Conservation (phyloP, 2,329 filamentous ascomycete genomes). For the Ceratocystis eucalypticola region DNA sequence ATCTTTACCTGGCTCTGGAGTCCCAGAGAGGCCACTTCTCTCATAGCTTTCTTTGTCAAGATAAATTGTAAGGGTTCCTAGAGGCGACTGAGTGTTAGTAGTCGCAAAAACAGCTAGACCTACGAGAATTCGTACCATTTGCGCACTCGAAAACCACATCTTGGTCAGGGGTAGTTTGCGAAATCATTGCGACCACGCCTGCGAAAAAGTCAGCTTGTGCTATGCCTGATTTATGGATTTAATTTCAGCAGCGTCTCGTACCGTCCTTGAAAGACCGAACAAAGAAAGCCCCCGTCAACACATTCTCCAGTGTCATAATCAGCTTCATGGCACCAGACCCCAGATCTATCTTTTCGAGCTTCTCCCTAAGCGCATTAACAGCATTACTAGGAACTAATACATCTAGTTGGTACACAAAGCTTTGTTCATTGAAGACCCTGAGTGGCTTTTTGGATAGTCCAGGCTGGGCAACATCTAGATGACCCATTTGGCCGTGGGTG, state of each 20-base stretch:
- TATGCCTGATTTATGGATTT: neutral
- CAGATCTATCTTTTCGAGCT: constrained; percentile 25
- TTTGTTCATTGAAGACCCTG: constrained; percentile 54
- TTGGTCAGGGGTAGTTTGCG: constrained; percentile 55
- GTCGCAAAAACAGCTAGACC: neutral
- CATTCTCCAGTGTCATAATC: constrained; percentile 55
- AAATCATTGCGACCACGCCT: constrained; percentile 76
- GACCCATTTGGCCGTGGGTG: constrained; percentile 52
- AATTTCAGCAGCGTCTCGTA: constrained; percentile 26
- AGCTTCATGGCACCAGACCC: constrained; percentile 50
- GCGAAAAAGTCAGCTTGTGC: neutral
- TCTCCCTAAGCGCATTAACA: constrained; percentile 40
- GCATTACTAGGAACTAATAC: constrained; percentile 56
- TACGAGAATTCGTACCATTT: constrained; percentile 40
- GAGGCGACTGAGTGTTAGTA: neutral
- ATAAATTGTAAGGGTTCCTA: constrained; percentile 60
- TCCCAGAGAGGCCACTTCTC: constrained; percentile 64
- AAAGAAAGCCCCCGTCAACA: constrained; percentile 66
- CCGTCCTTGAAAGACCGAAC: constrained; percentile 72
- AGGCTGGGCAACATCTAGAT: constrained; percentile 56
- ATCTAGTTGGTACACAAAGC: constrained; percentile 58
- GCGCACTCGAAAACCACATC: constrained; percentile 60
- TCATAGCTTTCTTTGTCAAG: constrained; percentile 75
- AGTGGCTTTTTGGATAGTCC: constrained; percentile 57
- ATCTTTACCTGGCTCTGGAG: constrained; percentile 46